Conservation (phyloP, 202 grass and related monocot species). For the Setaria viridis region DNA sequence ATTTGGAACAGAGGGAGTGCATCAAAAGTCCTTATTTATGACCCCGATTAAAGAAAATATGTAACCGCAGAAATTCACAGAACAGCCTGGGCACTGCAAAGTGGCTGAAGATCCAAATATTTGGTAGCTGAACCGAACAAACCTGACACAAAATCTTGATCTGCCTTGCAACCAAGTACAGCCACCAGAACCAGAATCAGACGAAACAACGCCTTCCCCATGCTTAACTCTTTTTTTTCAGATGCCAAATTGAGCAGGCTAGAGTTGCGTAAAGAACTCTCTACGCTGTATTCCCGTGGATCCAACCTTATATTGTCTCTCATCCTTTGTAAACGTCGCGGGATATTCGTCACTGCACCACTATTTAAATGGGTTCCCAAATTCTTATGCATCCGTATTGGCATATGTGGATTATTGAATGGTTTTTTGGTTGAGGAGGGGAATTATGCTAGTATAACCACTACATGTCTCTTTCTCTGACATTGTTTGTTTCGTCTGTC, state of each 20-base stretch:
- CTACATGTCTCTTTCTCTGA: slow-evolving; percentile 15
- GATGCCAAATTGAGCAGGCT: background rate
- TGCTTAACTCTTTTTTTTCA: slow-evolving; percentile 4
- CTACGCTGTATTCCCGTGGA: background rate
- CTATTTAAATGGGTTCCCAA: slow-evolving; percentile 30
- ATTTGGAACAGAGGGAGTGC: no score
- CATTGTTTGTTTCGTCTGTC: slow-evolving; percentile 3
- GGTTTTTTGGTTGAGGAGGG: background rate
- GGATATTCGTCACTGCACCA: slow-evolving; percentile 34
- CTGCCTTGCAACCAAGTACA: slow-evolving; percentile 24
- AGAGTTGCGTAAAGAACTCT: slow-evolving; percentile 29
- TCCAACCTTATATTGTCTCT: slow-evolving; percentile 26
- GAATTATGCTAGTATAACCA: slow-evolving; percentile 21
- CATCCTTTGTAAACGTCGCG: slow-evolving; percentile 11
- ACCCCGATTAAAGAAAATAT: no score
- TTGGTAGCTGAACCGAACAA: background rate
- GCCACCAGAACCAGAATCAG: slow-evolving; percentile 15
- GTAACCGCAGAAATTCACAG: no score
- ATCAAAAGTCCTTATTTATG: no score
- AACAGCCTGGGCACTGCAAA: no score
- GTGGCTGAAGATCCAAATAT: background rate
- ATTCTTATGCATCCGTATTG: slow-evolving; percentile 25
- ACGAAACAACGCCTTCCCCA: slow-evolving; percentile 29
- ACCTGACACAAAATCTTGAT: slow-evolving; percentile 47
- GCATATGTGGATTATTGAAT: background rate